Percentiles rank a stretch among this genome's conserved stretches.
phyloP scores from a whole-genome alignment of 805 yeast genomes.

The Teunomyces tritomae region DNA sequence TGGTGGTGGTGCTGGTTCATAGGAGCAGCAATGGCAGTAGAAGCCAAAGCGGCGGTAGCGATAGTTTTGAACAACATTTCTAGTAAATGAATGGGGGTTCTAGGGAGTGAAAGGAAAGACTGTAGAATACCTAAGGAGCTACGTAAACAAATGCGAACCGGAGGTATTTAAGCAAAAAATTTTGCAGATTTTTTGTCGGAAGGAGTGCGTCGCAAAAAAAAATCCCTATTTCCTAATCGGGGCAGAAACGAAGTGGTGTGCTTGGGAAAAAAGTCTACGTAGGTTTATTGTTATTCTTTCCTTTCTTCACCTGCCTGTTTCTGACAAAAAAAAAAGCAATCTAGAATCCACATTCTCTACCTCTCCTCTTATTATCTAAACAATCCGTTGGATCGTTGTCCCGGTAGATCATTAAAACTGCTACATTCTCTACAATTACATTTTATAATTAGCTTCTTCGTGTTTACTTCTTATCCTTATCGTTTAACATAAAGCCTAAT shows the following conservation, averaged over 20 bases:
- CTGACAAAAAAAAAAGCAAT: background rate
- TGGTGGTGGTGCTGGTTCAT: slow-evolving; percentile 50
- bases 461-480: too few species aligned
- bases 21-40: slow-evolving; percentile 53
- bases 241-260: too few species aligned
- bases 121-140: slow-evolving; percentile 13
- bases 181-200: slow-evolving; percentile 3
- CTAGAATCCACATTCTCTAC: background rate
- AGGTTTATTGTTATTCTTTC: too few species aligned
- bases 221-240: slow-evolving; percentile 6
- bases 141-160: slow-evolving; percentile 4
- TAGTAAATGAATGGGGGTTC: slow-evolving; percentile 8
- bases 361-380: too few species aligned
- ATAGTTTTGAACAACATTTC: slow-evolving; percentile 21
- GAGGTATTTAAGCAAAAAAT: background rate
- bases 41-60: slow-evolving; percentile 48
- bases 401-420: background rate
- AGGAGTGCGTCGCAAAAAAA: slow-evolving; percentile 1
- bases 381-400: too few species aligned
- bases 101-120: slow-evolving; percentile 37
- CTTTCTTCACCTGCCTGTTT: background rate
- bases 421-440: background rate
- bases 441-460: too few species aligned
- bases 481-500: background rate
- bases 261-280: too few species aligned